These are phyloP conservation scores for Tulasnella sp. DNA, from an alignment of 768 basidiomycete genomes.

Conservation along the genomic window DNA sequence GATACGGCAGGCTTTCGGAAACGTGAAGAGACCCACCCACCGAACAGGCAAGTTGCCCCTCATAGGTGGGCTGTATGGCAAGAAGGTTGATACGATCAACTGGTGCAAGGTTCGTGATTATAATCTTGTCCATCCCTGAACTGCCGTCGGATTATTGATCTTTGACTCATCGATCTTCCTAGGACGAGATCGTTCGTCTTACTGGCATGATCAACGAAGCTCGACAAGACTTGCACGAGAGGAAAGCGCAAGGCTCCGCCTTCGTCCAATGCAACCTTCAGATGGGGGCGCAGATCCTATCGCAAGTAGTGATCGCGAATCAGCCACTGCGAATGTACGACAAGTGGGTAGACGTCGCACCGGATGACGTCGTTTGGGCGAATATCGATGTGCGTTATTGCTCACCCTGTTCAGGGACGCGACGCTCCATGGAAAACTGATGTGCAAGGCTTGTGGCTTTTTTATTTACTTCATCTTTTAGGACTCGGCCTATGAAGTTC, in stretches of 20 bases:
- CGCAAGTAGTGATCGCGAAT: conserved; percentile 47
- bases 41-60: conserved; percentile 37
- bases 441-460: not conserved
- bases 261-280: conserved; percentile 64
- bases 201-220: conserved; percentile 35
- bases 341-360: conserved; percentile 48
- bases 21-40: conserved; percentile 41
- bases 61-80: conserved; percentile 31
- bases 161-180: not conserved
- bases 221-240: conserved; percentile 30
- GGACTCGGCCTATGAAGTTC: conserved; percentile 39
- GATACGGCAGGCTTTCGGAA: conserved; percentile 43
- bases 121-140: too few species aligned
- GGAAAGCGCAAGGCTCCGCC: conserved; percentile 41
- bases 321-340: conserved; percentile 46
- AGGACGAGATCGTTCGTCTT: conserved; percentile 43
- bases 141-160: too few species aligned
- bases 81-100: conserved; percentile 56
- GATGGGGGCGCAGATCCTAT: conserved; percentile 60
- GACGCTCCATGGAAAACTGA: too few species aligned
- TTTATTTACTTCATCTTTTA: not conserved
- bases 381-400: conserved; percentile 29
- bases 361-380: conserved; percentile 42
- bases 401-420: not conserved
- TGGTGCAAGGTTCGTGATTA: conserved; percentile 39